These are phyloP conservation scores for Eucalyptus pauciflora DNA, from an alignment of 345 rosid species.

Conservation along the genomic window DNA sequence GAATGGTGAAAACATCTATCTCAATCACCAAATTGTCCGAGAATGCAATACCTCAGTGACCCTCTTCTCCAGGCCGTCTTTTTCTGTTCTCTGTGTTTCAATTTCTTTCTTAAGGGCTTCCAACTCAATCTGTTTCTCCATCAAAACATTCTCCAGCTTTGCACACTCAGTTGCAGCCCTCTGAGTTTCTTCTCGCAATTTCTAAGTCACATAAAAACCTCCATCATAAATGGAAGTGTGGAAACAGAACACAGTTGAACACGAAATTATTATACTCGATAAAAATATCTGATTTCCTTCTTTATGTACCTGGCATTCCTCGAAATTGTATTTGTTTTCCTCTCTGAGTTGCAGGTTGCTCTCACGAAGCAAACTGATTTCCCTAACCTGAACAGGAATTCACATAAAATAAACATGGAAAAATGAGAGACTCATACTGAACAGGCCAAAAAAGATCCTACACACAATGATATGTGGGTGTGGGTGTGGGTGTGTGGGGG, in stretches of 20 bases:
- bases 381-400: conserved; percentile 51
- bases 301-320: conserved; percentile 70
- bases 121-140: conserved; percentile 55
- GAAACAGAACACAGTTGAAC: neutral
- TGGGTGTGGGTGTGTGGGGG: neutral
- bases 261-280: neutral
- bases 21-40: neutral
- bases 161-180: conserved; percentile 47
- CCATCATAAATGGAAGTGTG: neutral
- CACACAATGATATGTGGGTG: neutral
- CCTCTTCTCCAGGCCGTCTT: conserved; percentile 52
- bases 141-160: conserved; percentile 29
- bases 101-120: conserved; percentile 60
- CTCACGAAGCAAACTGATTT: conserved; percentile 87
- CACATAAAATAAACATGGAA: neutral
- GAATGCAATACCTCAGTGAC: conserved; percentile 46
- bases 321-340: conserved; percentile 95
- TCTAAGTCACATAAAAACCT: conserved; percentile 22
- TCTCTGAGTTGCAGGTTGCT: conserved; percentile 94
- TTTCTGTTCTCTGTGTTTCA: conserved; percentile 55
- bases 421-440: neutral
- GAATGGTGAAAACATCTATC: neutral
- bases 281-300: neutral
- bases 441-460: neutral
- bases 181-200: conserved; percentile 63